A percentile compares a stretch with the other conserved stretches of the same genome.
These are phyloP conservation scores for Candida piceae DNA, from an alignment of 805 yeast species.

Conservation along the genomic window DNA sequence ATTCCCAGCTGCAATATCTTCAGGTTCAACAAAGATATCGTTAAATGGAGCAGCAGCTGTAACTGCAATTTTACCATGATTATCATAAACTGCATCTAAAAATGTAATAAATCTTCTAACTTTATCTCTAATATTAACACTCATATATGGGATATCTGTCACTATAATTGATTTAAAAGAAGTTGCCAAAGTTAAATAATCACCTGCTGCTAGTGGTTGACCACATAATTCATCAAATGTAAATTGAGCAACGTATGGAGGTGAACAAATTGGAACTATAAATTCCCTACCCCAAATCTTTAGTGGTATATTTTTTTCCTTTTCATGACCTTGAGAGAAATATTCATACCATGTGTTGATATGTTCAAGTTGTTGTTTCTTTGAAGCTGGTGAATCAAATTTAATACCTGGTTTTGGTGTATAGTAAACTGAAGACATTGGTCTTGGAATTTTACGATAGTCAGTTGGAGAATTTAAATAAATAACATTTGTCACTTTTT, in stretches of 20 bases:
- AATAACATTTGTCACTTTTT: constrained; percentile 68
- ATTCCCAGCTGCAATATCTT: constrained; percentile 44
- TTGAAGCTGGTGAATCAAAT: constrained; percentile 47
- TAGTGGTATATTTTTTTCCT: constrained; percentile 33
- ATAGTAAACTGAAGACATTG: constrained; percentile 73
- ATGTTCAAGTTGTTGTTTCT: constrained; percentile 52
- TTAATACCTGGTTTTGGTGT: constrained; percentile 61
- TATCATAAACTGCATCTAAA: constrained; percentile 92
- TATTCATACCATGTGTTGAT: constrained; percentile 72
- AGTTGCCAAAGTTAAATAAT: constrained; percentile 77
- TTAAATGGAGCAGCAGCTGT: constrained; percentile 84
- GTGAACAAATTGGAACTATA: constrained; percentile 67
- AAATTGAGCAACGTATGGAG: constrained; percentile 83
- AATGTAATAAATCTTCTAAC: constrained; percentile 92
- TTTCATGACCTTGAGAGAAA: constrained; percentile 59
- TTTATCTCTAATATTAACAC: constrained; percentile 72
- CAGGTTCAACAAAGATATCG: constrained; percentile 82
- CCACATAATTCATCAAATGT: constrained; percentile 86
- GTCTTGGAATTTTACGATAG: constrained; percentile 84
- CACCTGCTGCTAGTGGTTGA: constrained; percentile 86
- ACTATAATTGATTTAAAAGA: constrained; percentile 75
- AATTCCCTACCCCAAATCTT: constrained; percentile 88
- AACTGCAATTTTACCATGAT: constrained; percentile 80
- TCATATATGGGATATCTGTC: constrained; percentile 86
- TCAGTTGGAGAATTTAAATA: constrained; percentile 88